Percentiles rank a stretch among this genome's conserved stretches.
Evolutionary conservation across 1,284 basidiomycete genomes (phyloP).

Genomic region (Tilletia horrida): DNA sequence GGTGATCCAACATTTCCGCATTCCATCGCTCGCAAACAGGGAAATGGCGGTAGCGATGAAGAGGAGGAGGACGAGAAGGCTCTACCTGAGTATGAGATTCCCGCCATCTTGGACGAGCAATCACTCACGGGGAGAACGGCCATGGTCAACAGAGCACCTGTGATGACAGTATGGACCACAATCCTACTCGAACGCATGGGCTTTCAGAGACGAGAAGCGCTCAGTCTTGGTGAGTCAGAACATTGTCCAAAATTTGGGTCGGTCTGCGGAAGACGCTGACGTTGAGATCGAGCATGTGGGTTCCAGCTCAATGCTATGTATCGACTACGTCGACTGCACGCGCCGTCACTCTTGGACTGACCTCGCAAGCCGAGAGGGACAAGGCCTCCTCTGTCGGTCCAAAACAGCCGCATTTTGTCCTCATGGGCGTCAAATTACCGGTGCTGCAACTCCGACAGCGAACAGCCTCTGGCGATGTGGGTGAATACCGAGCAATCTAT

Average conservation of each 20-base stretch:
- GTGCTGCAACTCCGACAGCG: slow-evolving; percentile 67
- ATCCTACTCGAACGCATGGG: slow-evolving; percentile 79
- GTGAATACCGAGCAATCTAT: slow-evolving; percentile 76
- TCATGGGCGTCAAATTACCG: slow-evolving; percentile 85
- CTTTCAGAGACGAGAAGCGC: slow-evolving; percentile 79
- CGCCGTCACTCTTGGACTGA: slow-evolving; percentile 74
- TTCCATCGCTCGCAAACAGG: no score
- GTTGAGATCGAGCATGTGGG: no score
- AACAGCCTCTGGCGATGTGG: slow-evolving; percentile 40
- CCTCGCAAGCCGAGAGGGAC: slow-evolving; percentile 27
- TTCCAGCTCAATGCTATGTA: slow-evolving; percentile 78
- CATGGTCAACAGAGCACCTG: slow-evolving; percentile 82
- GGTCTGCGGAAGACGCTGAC: no score
- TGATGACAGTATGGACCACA: slow-evolving; percentile 89
- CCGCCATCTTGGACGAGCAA: slow-evolving; percentile 28
- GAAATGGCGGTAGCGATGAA: background rate
- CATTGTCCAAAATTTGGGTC: no score
- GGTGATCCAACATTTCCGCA: background rate
- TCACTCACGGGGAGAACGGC: slow-evolving; percentile 59
- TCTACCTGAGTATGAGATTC: slow-evolving; percentile 2
- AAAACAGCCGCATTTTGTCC: slow-evolving; percentile 83
- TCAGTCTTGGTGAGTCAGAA: slow-evolving; percentile 69
- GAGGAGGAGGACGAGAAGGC: background rate
- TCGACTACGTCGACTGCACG: slow-evolving; percentile 83
- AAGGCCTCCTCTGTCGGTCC: slow-evolving; percentile 62